Conservation (phyloP, 1,284 basidiomycete genomes). For the Coniferiporia weirii region DNA sequence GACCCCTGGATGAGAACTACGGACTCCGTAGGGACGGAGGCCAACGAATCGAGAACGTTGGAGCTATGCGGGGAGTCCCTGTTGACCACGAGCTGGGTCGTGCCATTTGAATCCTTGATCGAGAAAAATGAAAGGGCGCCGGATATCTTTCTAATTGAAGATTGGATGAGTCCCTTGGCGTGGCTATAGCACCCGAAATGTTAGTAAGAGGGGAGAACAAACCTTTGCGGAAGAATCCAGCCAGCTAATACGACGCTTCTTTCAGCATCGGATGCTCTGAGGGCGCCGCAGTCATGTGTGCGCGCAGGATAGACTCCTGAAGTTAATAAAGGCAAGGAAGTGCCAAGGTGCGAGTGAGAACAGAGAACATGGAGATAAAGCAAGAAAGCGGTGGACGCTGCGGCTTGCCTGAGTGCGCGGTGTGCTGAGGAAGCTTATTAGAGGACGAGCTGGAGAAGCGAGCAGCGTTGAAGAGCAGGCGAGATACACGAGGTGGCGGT, state of each 20-base stretch:
- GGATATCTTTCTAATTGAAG: slow-evolving; percentile 55
- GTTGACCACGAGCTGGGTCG: slow-evolving; percentile 72
- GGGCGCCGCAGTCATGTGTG: slow-evolving; percentile 62
- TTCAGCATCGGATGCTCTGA: slow-evolving; percentile 52
- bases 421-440: not conserved
- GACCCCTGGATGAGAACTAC: slow-evolving; percentile 69
- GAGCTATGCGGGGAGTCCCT: slow-evolving; percentile 29
- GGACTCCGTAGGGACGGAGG: slow-evolving; percentile 67
- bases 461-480: not conserved
- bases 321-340: slow-evolving; percentile 3
- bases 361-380: not conserved
- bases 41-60: slow-evolving; percentile 42
- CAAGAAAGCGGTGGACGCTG: not conserved
- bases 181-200: slow-evolving; percentile 21
- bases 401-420: slow-evolving; percentile 6
- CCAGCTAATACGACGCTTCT: slow-evolving; percentile 66
- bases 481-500: slow-evolving; percentile 9
- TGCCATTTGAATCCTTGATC: slow-evolving; percentile 72
- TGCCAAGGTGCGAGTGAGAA: not conserved
- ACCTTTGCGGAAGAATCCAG: slow-evolving; percentile 74
- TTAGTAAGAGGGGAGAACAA: slow-evolving; percentile 30
- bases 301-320: slow-evolving; percentile 57
- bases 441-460: not conserved
- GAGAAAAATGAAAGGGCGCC: slow-evolving; percentile 73
- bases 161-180: slow-evolving; percentile 1